These are phyloP conservation scores for Monosporozyma aerobia DNA, from an alignment of 805 yeast genomes.

Conservation along the genomic window DNA sequence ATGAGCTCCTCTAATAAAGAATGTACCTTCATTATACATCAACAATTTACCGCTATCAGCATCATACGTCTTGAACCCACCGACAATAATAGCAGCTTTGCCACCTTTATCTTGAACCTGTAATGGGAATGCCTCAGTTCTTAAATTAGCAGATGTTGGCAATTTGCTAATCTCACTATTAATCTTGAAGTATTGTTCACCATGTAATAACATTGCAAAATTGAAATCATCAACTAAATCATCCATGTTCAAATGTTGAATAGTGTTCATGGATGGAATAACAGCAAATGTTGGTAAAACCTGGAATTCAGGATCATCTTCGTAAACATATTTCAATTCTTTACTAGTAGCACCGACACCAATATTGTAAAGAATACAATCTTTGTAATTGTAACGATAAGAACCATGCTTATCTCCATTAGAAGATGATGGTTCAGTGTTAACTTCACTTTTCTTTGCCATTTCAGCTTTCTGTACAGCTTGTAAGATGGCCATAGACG, in stretches of 20 bases:
- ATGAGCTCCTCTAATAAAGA: constrained; percentile 67
- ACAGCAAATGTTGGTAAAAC: constrained; percentile 87
- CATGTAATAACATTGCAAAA: constrained; percentile 84
- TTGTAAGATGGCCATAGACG: constrained; percentile 68
- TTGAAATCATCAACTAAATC: constrained; percentile 70
- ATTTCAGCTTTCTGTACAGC: constrained; percentile 39
- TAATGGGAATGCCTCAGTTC: constrained; percentile 56
- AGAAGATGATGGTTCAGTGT: constrained; percentile 19
- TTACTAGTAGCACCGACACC: constrained; percentile 78
- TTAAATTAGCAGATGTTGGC: constrained; percentile 58
- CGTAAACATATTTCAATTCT: constrained; percentile 74
- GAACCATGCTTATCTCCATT: constrained; percentile 1
- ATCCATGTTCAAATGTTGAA: constrained; percentile 48
- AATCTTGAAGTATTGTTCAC: constrained; percentile 84
- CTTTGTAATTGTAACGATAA: constrained; percentile 55
- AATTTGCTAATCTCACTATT: constrained; percentile 53
- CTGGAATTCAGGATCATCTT: constrained; percentile 66
- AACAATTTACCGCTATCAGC: constrained; percentile 56
- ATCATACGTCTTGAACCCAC: constrained; percentile 63
- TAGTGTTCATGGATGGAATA: constrained; percentile 67
- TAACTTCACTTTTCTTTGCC: constrained; percentile 22
- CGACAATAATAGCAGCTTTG: constrained; percentile 68
- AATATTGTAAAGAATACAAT: constrained; percentile 74
- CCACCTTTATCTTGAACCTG: constrained; percentile 77
- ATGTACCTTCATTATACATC: constrained; percentile 75